Evolutionary conservation across 805 yeast genomes (phyloP).

Genomic region (Metschnikowia santaceciliae): DNA sequence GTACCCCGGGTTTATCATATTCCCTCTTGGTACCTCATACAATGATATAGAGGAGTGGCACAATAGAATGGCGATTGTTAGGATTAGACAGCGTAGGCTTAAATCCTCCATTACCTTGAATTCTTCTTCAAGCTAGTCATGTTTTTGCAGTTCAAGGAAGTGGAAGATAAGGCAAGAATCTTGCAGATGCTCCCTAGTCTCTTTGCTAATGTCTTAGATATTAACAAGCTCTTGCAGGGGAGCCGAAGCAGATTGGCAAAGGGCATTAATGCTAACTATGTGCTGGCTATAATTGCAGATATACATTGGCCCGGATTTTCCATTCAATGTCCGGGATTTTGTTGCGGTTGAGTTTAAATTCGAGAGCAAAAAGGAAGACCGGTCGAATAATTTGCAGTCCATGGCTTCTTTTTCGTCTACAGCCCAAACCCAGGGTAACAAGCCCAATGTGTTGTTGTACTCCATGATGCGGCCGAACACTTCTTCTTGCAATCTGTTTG

Average conservation of each 20-base stretch:
- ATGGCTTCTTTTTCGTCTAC: slow-evolving; percentile 1
- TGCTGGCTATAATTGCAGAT: slow-evolving; percentile 27
- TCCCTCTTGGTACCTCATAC: too few relatives aligned
- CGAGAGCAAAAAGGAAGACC: slow-evolving; percentile 3
- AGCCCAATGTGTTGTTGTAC: background rate
- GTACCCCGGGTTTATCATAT: too few relatives aligned
- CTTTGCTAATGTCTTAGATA: slow-evolving; percentile 14
- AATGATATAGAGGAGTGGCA: too few relatives aligned
- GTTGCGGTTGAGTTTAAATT: slow-evolving; percentile 23
- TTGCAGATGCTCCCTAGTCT: slow-evolving; percentile 16
- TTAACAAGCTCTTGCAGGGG: slow-evolving; percentile 13
- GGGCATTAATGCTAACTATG: slow-evolving; percentile 16
- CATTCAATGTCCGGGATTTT: slow-evolving; percentile 33
- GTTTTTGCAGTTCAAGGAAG: slow-evolving; percentile 37
- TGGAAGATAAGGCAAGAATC: slow-evolving; percentile 13
- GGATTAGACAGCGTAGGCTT: too few relatives aligned
- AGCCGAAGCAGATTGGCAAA: slow-evolving; percentile 8
- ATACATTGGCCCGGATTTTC: slow-evolving; percentile 26
- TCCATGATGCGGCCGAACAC: background rate
- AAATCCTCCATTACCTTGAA: slow-evolving; percentile 26
- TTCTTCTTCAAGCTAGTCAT: slow-evolving; percentile 26
- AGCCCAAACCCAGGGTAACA: background rate
- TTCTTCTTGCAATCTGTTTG: background rate
- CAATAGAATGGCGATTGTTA: too few relatives aligned
- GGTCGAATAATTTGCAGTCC: background rate